phyloP scores from a whole-genome alignment of 2,329 filamentous ascomycete genomes.

The Penicillium psychrosexuale region DNA sequence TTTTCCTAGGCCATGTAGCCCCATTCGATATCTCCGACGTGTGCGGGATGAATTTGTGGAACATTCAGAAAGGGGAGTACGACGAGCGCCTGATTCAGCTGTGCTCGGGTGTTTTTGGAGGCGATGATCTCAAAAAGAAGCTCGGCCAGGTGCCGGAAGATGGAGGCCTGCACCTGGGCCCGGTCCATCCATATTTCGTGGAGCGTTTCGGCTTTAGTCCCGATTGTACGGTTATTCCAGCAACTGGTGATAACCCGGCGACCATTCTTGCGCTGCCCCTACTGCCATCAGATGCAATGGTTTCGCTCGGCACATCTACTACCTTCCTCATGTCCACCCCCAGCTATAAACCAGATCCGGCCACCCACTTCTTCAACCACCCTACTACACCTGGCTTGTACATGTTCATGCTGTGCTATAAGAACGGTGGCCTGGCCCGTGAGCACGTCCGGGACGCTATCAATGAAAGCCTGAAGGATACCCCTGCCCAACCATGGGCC shows the following conservation, averaged over 20 bases:
- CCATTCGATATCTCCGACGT: constrained; percentile 93
- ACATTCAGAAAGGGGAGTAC: constrained; percentile 72
- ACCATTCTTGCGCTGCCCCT: constrained; percentile 91
- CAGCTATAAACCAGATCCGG: constrained; percentile 82
- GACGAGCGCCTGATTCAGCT: constrained; percentile 71
- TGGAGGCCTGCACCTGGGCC: constrained; percentile 74
- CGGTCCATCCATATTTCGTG: constrained; percentile 75
- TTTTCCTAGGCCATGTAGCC: constrained; percentile 80
- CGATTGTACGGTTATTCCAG: constrained; percentile 75
- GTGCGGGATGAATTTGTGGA: constrained; percentile 96
- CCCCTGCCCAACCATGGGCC: constrained; percentile 63
- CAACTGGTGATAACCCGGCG: constrained; percentile 93
- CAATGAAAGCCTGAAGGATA: constrained; percentile 50
- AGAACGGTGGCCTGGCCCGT: constrained; percentile 91
- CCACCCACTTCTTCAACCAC: constrained; percentile 98
- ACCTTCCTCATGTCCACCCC: constrained; percentile 97
- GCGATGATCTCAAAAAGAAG: constrained; percentile 67
- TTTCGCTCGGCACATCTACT: constrained; percentile 89
- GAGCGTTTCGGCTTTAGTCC: constrained; percentile 71
- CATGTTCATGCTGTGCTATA: constrained; percentile 99
- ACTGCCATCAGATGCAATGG: constrained; percentile 84
- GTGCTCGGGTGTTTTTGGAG: constrained; percentile 63
- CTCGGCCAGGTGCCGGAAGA: constrained; percentile 77
- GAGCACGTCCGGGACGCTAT: constrained; percentile 84
- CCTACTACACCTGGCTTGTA: constrained; percentile 85